Percentiles rank a stretch among this genome's conserved stretches.
phyloP scores from a whole-genome alignment of 2,329 filamentous ascomycete species.

The Aureobasidium sp. region DNA sequence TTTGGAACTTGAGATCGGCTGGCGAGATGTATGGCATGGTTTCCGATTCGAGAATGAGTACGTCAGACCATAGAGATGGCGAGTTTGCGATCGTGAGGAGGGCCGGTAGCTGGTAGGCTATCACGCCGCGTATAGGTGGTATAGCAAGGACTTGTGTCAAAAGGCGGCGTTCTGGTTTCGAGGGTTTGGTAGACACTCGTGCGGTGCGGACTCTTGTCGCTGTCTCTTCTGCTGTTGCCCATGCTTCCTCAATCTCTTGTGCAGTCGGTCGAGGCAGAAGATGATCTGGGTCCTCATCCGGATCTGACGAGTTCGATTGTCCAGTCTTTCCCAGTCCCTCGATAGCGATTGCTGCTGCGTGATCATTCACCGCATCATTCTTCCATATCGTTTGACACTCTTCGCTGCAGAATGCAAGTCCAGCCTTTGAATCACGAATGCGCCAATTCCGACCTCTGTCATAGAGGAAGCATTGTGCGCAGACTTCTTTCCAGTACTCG shows the following conservation, averaged over 20 bases:
- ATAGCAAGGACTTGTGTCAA: slow-evolving; percentile 8
- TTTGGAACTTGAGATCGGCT: slow-evolving; percentile 31
- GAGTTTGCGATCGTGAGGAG: slow-evolving; percentile 25
- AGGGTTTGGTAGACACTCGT: not conserved
- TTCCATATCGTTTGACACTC: slow-evolving; percentile 30
- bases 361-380: slow-evolving; percentile 14
- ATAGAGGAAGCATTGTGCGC: slow-evolving; percentile 38
- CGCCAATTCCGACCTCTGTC: slow-evolving; percentile 33
- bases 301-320: not conserved
- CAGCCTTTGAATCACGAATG: slow-evolving; percentile 28
- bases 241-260: slow-evolving; percentile 16
- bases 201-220: slow-evolving; percentile 2
- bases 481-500: slow-evolving; percentile 40
- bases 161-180: slow-evolving; percentile 13
- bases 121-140: slow-evolving; percentile 23
- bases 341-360: slow-evolving; percentile 11
- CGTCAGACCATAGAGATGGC: slow-evolving; percentile 22
- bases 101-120: slow-evolving; percentile 35
- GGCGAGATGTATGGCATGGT: slow-evolving; percentile 32
- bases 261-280: not conserved
- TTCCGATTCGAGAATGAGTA: slow-evolving; percentile 33
- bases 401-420: slow-evolving; percentile 35
- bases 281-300: not conserved
- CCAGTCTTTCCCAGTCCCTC: slow-evolving; percentile 18
- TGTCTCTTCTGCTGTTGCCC: slow-evolving; percentile 3